These are phyloP conservation scores for Diaporthe australafricana DNA, from an alignment of 2,329 filamentous ascomycete species.

Conservation along the genomic window DNA sequence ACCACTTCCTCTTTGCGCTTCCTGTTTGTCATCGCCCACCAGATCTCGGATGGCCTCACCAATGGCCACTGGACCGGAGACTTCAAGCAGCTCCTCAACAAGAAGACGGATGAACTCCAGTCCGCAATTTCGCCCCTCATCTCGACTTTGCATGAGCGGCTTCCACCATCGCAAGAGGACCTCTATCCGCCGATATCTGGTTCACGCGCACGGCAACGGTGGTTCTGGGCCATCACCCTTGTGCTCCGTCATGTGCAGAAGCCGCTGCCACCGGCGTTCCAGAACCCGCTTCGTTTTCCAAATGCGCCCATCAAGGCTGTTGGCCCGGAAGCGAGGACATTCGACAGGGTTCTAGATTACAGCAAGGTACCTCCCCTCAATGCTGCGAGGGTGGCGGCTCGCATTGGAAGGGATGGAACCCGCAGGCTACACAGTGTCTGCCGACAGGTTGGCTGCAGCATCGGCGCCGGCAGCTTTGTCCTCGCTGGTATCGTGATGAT, in stretches of 20 bases:
- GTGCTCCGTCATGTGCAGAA: conserved; percentile 41
- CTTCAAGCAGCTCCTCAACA: conserved; percentile 41
- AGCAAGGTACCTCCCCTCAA: conserved; percentile 40
- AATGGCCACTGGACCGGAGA: conserved; percentile 38
- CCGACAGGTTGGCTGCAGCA: conserved; percentile 40
- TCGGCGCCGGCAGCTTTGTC: conserved; percentile 41
- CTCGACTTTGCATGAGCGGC: conserved; percentile 34
- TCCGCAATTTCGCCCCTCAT: conserved; percentile 34
- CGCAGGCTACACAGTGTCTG: conserved; percentile 40
- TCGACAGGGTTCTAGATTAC: conserved; percentile 40
- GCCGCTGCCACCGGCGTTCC: conserved; percentile 40
- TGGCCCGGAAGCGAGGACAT: conserved; percentile 33
- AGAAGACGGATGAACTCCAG: conserved; percentile 34
- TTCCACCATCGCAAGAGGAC: conserved; percentile 43
- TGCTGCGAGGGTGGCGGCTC: conserved; percentile 37
- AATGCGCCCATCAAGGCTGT: conserved; percentile 28
- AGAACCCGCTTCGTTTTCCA: conserved; percentile 40
- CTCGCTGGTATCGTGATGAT: conserved; percentile 43
- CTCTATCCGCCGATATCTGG: conserved; percentile 39
- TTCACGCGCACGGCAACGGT: conserved; percentile 39
- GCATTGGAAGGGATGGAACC: conserved; percentile 33
- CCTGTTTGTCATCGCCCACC: conserved; percentile 41
- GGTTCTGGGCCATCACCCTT: conserved; percentile 44
- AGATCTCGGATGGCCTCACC: conserved; percentile 42
- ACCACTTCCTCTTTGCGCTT: conserved; percentile 36